These are phyloP conservation scores for Eragrostis tef DNA, from an alignment of 202 grass and related monocot genomes.

Conservation along the genomic window DNA sequence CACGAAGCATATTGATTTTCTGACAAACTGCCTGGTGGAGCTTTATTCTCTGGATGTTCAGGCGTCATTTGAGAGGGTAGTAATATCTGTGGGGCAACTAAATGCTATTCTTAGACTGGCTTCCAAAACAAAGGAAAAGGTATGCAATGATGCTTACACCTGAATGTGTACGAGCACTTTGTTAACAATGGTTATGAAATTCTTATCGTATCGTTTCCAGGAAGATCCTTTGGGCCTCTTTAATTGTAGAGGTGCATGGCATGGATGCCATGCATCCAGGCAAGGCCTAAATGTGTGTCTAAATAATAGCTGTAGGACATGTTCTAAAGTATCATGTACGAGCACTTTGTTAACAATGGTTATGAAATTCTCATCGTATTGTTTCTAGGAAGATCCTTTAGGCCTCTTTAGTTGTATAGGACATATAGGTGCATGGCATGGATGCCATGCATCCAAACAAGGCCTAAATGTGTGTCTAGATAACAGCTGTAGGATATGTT, in stretches of 20 bases:
- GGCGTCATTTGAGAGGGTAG: conserved; percentile 63
- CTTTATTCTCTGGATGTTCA: conserved; percentile 85
- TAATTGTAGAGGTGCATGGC: neutral
- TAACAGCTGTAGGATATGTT: conserved; percentile 19
- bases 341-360: conserved; percentile 1
- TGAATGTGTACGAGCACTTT: conserved; percentile 11
- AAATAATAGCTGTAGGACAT: conserved; percentile 29
- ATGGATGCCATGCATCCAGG: neutral
- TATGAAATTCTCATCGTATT: conserved; percentile 26
- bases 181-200: conserved; percentile 16
- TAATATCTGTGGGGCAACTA: conserved; percentile 66
- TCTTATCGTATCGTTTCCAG: conserved; percentile 4
- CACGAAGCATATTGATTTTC: conserved; percentile 67
- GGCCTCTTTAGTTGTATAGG: conserved; percentile 5
- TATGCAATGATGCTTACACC: conserved; percentile 33
- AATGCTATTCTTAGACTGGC: conserved; percentile 68
- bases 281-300: conserved; percentile 9
- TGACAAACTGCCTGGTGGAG: conserved; percentile 68
- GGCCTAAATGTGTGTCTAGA: conserved; percentile 13
- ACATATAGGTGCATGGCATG: neutral
- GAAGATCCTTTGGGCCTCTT: conserved; percentile 5
- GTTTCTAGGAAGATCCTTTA: neutral
- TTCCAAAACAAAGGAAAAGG: conserved; percentile 79
- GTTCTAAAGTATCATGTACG: neutral
- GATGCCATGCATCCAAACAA: neutral